Conservation (phyloP, 2,329 filamentous ascomycete species). For the Fusarium oxysporum region DNA sequence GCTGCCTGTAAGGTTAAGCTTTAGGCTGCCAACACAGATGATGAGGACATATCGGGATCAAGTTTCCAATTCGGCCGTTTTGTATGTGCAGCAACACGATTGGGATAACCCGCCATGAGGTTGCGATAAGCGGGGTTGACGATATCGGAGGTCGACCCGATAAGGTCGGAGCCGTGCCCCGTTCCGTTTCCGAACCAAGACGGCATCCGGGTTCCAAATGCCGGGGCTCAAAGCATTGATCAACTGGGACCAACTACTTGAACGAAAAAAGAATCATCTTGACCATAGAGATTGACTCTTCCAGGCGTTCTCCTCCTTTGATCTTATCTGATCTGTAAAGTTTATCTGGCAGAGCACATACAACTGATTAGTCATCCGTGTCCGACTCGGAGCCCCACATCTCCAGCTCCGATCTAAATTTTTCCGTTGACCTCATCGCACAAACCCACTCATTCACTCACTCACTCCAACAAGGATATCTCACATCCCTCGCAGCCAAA, state of each 20-base stretch:
- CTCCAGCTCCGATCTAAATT: conserved; percentile 20
- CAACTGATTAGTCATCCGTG: conserved; percentile 4
- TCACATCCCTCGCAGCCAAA: neutral
- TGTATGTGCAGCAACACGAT: too few relatives aligned
- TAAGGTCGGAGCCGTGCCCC: neutral
- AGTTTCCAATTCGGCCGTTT: neutral
- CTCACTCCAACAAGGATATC: neutral
- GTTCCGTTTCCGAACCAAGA: neutral
- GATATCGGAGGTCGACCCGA: conserved; percentile 15
- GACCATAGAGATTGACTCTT: rapidly evolving
- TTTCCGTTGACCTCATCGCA: conserved; percentile 29
- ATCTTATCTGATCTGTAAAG: neutral
- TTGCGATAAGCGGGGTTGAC: neutral
- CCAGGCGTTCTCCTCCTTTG: rapidly evolving
- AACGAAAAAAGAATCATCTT: rapidly evolving
- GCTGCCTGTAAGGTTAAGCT: too few relatives aligned
- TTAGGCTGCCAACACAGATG: too few relatives aligned
- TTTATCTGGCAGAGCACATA: rapidly evolving
- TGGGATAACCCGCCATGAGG: neutral
- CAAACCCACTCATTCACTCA: neutral
- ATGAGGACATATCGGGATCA: rapidly evolving
- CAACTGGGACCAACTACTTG: rapidly evolving
- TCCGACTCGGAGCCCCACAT: neutral
- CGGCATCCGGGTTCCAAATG: neutral
- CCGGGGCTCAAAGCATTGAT: neutral